A percentile compares a stretch with the other conserved stretches of the same genome.
phyloP scores from a whole-genome alignment of 2,329 filamentous ascomycete species.

The Talaromyces sp. region DNA sequence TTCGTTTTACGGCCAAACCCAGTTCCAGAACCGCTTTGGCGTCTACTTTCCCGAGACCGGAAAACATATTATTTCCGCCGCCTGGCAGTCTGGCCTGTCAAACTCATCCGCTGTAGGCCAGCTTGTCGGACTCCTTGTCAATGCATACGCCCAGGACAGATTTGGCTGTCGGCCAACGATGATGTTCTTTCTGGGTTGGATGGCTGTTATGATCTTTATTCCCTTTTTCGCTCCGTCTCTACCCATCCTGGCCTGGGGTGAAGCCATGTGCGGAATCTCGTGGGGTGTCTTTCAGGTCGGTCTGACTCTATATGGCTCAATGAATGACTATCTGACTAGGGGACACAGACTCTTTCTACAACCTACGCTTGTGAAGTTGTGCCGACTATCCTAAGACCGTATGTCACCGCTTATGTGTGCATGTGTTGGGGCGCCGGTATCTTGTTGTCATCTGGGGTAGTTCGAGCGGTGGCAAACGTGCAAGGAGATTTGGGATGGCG shows the following conservation, averaged over 20 bases:
- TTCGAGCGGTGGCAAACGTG: slow-evolving; percentile 43
- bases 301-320: background rate
- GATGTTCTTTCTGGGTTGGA: slow-evolving; percentile 41
- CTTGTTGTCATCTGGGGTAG: slow-evolving; percentile 46
- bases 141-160: slow-evolving; percentile 46
- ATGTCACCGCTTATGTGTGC: slow-evolving; percentile 43
- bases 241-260: slow-evolving; percentile 41
- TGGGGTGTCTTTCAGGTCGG: slow-evolving; percentile 10
- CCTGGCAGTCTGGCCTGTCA: slow-evolving; percentile 41
- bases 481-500: slow-evolving; percentile 47
- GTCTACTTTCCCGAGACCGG: background rate
- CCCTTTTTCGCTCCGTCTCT: slow-evolving; percentile 48
- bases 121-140: slow-evolving; percentile 48
- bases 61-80: slow-evolving; percentile 1
- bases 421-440: slow-evolving; percentile 46
- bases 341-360: slow-evolving; percentile 44
- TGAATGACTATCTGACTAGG: slow-evolving; percentile 24
- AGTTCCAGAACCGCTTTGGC: slow-evolving; percentile 8
- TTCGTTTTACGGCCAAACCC: slow-evolving; percentile 9
- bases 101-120: slow-evolving; percentile 40
- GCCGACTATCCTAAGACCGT: slow-evolving; percentile 39
- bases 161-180: slow-evolving; percentile 50
- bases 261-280: slow-evolving; percentile 43
- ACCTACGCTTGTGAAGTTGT: slow-evolving; percentile 45
- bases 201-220: slow-evolving; percentile 45